Percentiles rank a stretch among this genome's conserved stretches.
Evolutionary conservation across 768 basidiomycete species (phyloP).

Genomic region (Mycena capillaripes): DNA sequence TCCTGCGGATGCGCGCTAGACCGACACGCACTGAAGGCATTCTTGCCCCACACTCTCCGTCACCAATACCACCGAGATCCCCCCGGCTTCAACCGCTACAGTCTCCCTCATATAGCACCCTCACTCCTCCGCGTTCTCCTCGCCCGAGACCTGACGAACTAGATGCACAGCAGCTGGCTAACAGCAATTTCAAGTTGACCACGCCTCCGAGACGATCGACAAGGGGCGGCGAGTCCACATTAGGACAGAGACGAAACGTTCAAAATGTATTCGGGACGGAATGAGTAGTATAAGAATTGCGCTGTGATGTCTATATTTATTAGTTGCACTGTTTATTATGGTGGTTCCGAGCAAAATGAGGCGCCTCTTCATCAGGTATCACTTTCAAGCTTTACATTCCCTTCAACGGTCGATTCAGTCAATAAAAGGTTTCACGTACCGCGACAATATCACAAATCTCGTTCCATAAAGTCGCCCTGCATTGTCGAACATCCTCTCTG

Average conservation of each 20-base stretch:
- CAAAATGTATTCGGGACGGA: conserved; percentile 29
- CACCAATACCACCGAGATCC: conserved; percentile 46
- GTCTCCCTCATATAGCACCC: conserved; percentile 41
- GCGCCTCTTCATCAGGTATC: not conserved
- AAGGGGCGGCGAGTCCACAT: conserved; percentile 31
- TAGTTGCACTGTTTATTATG: not conserved
- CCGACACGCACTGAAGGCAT: conserved; percentile 73
- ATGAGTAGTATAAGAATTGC: conserved; percentile 20
- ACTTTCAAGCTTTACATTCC: not conserved
- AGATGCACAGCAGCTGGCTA: conserved; percentile 46
- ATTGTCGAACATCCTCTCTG: not conserved
- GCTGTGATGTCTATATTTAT: conserved; percentile 24
- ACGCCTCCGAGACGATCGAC: conserved; percentile 56
- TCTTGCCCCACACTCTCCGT: conserved; percentile 74
- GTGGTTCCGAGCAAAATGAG: not conserved
- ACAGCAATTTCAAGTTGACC: conserved; percentile 54
- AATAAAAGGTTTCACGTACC: not conserved
- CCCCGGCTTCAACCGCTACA: conserved; percentile 49
- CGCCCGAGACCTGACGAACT: conserved; percentile 50
- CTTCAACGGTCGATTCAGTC: not conserved
- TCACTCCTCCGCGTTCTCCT: conserved; percentile 56
- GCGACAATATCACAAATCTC: not conserved
- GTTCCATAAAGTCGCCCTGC: conserved; percentile 11
- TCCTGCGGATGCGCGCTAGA: conserved; percentile 66
- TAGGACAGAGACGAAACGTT: conserved; percentile 34